Conservation (phyloP, 78 protist species). For the Monocercomonoides exilis region DNA sequence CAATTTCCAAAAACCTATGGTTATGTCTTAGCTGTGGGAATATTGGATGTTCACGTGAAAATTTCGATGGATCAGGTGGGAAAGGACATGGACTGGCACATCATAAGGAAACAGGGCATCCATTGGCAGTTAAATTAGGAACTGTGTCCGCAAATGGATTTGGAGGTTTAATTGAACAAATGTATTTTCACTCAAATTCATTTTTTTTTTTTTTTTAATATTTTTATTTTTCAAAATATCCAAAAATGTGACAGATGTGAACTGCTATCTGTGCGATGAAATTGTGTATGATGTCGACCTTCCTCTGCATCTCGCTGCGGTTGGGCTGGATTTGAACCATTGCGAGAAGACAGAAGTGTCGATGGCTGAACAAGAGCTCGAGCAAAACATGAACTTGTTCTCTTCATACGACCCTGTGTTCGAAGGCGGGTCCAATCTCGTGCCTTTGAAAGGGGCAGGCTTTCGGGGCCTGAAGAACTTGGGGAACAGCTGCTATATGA, state of each 20-base stretch:
- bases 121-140: slow-evolving; percentile 20
- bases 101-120: slow-evolving; percentile 3
- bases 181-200: too few species aligned
- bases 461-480: neutral
- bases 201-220: too few species aligned
- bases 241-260: neutral
- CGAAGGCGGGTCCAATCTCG: slow-evolving; percentile 12
- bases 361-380: slow-evolving; percentile 17
- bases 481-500: slow-evolving; percentile 62
- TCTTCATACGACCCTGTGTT: neutral
- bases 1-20: slow-evolving; percentile 15
- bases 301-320: neutral
- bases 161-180: too few species aligned
- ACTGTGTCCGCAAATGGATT: slow-evolving; percentile 29
- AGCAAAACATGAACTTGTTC: slow-evolving; percentile 1
- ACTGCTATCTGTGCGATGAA: slow-evolving; percentile 24
- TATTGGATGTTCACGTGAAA: slow-evolving; percentile 20
- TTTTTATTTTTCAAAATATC: too few species aligned
- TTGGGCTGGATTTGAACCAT: neutral
- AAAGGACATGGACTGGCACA: slow-evolving; percentile 22
- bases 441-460: slow-evolving; percentile 18
- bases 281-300: neutral
- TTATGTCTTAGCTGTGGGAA: slow-evolving; percentile 25
- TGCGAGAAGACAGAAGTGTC: slow-evolving; percentile 1
- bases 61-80: slow-evolving; percentile 29